Evolutionary conservation across 768 basidiomycete genomes (phyloP).

Genomic region (Russula lepida): DNA sequence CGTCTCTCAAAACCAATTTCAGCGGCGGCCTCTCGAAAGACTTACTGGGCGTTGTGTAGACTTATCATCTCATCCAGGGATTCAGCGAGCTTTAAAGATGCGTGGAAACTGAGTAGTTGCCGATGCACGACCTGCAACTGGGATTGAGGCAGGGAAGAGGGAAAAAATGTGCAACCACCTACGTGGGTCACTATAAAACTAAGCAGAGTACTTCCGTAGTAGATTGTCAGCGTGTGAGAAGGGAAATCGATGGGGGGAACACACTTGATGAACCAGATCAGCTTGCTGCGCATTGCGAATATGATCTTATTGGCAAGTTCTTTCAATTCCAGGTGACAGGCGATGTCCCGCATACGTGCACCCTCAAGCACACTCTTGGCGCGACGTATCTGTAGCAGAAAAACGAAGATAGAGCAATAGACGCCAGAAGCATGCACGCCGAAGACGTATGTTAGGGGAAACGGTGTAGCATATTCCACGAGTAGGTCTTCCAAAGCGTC

Average conservation of each 20-base stretch:
- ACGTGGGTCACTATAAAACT: slow-evolving; percentile 72
- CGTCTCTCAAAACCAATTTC: background rate
- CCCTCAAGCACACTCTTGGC: slow-evolving; percentile 65
- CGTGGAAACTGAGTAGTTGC: slow-evolving; percentile 52
- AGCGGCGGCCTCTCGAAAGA: slow-evolving; percentile 8
- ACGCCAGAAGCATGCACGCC: slow-evolving; percentile 44
- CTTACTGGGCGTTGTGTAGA: slow-evolving; percentile 64
- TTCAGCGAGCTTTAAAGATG: slow-evolving; percentile 40
- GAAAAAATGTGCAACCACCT: slow-evolving; percentile 18
- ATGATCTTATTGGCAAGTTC: slow-evolving; percentile 53
- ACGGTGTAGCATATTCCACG: slow-evolving; percentile 76
- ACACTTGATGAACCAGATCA: slow-evolving; percentile 83
- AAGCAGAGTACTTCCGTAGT: slow-evolving; percentile 42
- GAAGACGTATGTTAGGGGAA: slow-evolving; percentile 75
- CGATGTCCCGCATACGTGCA: slow-evolving; percentile 53
- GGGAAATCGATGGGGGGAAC: slow-evolving; percentile 24
- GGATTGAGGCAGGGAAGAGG: background rate
- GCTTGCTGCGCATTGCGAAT: slow-evolving; percentile 64
- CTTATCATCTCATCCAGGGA: slow-evolving; percentile 73
- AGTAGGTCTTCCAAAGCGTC: slow-evolving; percentile 56
- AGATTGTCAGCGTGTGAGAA: background rate
- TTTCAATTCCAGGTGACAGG: slow-evolving; percentile 25
- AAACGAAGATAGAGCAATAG: slow-evolving; percentile 62
- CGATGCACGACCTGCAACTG: slow-evolving; percentile 54
- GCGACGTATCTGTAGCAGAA: slow-evolving; percentile 64